Conservation (phyloP, 2,329 filamentous ascomycete species). For the Ceratocystis smalleyi region DNA sequence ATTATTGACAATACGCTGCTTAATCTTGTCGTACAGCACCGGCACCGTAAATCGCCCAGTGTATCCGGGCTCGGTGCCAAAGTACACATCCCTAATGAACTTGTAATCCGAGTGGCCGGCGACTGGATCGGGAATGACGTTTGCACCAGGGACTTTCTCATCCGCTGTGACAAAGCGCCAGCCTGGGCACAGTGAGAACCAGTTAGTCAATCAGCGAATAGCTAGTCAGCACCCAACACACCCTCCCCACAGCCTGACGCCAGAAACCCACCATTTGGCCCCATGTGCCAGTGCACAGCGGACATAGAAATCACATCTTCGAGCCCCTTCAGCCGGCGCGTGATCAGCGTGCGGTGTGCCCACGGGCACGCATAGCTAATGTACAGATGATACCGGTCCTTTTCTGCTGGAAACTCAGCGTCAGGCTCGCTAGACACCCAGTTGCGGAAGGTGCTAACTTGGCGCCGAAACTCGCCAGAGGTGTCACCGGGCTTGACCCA, state of each 20-base stretch:
- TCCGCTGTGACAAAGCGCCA: slow-evolving; percentile 68
- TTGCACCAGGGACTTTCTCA: slow-evolving; percentile 39
- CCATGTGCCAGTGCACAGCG: slow-evolving; percentile 86
- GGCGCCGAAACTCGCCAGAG: slow-evolving; percentile 84
- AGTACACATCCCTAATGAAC: slow-evolving; percentile 66
- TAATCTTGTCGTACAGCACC: slow-evolving; percentile 66
- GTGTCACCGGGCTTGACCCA: slow-evolving; percentile 69
- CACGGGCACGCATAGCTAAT: slow-evolving; percentile 90
- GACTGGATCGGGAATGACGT: slow-evolving; percentile 51
- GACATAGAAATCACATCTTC: slow-evolving; percentile 68
- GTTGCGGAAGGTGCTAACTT: slow-evolving; percentile 66
- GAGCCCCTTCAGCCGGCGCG: slow-evolving; percentile 77
- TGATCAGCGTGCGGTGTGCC: slow-evolving; percentile 80
- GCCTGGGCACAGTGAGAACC: not conserved
- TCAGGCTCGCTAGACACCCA: slow-evolving; percentile 57
- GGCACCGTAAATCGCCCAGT: slow-evolving; percentile 74
- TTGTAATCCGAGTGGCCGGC: slow-evolving; percentile 53
- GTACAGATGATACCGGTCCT: slow-evolving; percentile 84
- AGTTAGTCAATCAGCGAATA: not conserved
- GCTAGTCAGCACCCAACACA: not conserved
- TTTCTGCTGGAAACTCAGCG: slow-evolving; percentile 69
- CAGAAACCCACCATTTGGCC: slow-evolving; percentile 31
- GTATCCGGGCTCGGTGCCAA: slow-evolving; percentile 56
- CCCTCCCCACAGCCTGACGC: not conserved
- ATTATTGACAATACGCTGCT: slow-evolving; percentile 69